Conservation (phyloP, 257 asterid genomes). For the Solanum chilense region DNA sequence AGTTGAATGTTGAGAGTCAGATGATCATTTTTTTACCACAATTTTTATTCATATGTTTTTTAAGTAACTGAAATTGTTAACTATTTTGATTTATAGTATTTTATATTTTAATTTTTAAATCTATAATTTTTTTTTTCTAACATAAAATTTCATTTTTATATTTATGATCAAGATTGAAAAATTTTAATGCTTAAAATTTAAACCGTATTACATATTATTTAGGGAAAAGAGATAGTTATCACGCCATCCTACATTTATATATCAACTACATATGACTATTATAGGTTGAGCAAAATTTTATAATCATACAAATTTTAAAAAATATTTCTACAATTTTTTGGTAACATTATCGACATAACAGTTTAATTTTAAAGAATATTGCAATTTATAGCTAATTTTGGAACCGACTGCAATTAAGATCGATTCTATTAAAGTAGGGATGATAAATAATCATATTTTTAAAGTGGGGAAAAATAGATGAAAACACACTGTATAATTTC, state of each 20-base stretch:
- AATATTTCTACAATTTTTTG: not conserved
- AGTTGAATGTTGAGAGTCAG: not conserved
- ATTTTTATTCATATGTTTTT: accelerated
- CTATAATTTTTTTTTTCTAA: not conserved
- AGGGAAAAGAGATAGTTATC: not conserved
- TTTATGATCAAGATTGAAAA: not conserved
- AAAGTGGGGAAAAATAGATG: not conserved
- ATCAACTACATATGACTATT: not conserved
- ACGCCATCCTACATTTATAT: not conserved
- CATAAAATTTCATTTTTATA: not conserved
- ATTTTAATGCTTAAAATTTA: not conserved
- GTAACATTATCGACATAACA: not conserved
- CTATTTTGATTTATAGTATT: not conserved
- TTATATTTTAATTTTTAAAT: accelerated
- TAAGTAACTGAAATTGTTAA: not conserved
- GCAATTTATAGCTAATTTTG: not conserved
- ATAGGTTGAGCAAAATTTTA: not conserved
- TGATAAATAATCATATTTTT: not conserved
- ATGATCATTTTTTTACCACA: not conserved
- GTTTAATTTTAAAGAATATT: not conserved
- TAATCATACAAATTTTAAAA: not conserved
- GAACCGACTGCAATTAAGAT: not conserved
- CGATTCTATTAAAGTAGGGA: not conserved
- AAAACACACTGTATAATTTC: not conserved
- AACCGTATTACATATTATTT: not conserved